phyloP scores from a whole-genome alignment of 805 yeast genomes.

The Scheffersomyces ergatensis region DNA sequence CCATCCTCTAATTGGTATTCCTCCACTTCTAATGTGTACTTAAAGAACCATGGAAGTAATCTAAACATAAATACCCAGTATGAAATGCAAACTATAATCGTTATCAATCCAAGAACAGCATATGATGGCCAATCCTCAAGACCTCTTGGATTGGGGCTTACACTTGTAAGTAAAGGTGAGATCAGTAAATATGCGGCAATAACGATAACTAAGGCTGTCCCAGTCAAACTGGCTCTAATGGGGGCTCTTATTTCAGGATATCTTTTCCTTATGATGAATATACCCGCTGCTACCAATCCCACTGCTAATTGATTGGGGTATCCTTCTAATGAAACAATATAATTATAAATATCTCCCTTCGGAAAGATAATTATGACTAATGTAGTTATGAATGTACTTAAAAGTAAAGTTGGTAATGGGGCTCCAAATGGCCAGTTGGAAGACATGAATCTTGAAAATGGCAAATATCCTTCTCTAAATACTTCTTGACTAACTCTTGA shows the following conservation, averaged over 20 bases:
- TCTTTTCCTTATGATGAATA: constrained; percentile 51
- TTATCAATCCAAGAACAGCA: constrained; percentile 43
- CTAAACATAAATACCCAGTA: constrained; percentile 59
- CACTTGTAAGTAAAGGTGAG: constrained; percentile 44
- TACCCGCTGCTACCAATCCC: constrained; percentile 53
- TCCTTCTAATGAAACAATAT: constrained; percentile 50
- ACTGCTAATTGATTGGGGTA: constrained; percentile 51
- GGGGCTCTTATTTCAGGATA: constrained; percentile 49
- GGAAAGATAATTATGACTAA: constrained; percentile 40
- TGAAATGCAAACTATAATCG: constrained; percentile 40
- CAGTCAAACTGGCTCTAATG: constrained; percentile 48
- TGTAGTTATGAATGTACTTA: constrained; percentile 43
- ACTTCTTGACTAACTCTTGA: constrained; percentile 66
- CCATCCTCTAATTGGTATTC: constrained; percentile 54
- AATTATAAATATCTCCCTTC: constrained; percentile 49
- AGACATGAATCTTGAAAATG: constrained; percentile 50
- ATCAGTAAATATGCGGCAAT: constrained; percentile 48
- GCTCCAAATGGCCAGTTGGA: constrained; percentile 56
- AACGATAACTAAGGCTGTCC: constrained; percentile 44
- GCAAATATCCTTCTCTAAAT: constrained; percentile 61
- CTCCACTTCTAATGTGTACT: constrained; percentile 44
- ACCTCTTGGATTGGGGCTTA: constrained; percentile 39
- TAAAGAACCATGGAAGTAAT: constrained; percentile 43
- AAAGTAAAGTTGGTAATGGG: constrained; percentile 50
- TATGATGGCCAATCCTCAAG: constrained; percentile 47